Evolutionary conservation across 768 basidiomycete species (phyloP).

Genomic region (Collybiopsis confluens): DNA sequence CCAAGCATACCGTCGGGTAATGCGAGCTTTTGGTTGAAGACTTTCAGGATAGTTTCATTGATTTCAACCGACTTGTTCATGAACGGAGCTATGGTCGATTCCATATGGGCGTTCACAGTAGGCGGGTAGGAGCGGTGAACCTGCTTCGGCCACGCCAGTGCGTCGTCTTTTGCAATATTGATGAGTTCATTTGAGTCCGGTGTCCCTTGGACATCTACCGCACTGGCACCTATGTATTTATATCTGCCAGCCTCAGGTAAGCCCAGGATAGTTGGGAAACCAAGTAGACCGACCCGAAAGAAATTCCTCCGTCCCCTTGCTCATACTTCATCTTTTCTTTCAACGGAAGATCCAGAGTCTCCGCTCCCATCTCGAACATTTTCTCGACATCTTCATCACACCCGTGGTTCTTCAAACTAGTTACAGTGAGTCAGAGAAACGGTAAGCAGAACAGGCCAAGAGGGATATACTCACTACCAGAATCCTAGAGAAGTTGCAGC

Average conservation of each 20-base stretch:
- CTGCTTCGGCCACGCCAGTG: slow-evolving; percentile 49
- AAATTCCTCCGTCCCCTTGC: slow-evolving; percentile 38
- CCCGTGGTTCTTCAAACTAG: slow-evolving; percentile 54
- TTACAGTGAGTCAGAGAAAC: no score
- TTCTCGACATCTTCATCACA: slow-evolving; percentile 39
- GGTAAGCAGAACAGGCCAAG: no score
- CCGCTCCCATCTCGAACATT: slow-evolving; percentile 55
- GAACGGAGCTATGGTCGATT: slow-evolving; percentile 47
- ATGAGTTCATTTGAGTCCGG: slow-evolving; percentile 59
- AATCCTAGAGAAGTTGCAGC: slow-evolving; percentile 59
- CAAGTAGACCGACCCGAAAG: background rate
- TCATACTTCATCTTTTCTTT: slow-evolving; percentile 58
- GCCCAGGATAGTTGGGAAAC: background rate
- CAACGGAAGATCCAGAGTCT: slow-evolving; percentile 48
- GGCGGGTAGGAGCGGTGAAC: slow-evolving; percentile 55
- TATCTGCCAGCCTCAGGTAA: slow-evolving; percentile 31
- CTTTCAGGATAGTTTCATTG: slow-evolving; percentile 14
- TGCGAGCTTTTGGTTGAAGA: slow-evolving; percentile 19
- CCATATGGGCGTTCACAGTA: slow-evolving; percentile 47
- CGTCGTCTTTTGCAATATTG: slow-evolving; percentile 69
- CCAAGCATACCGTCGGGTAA: slow-evolving; percentile 16
- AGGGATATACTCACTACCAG: slow-evolving; percentile 50
- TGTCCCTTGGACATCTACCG: slow-evolving; percentile 55
- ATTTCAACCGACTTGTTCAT: slow-evolving; percentile 44
- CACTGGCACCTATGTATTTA: slow-evolving; percentile 60